phyloP scores from a whole-genome alignment of 176 grass and related monocot species.

The Aegilops tauschii region DNA sequence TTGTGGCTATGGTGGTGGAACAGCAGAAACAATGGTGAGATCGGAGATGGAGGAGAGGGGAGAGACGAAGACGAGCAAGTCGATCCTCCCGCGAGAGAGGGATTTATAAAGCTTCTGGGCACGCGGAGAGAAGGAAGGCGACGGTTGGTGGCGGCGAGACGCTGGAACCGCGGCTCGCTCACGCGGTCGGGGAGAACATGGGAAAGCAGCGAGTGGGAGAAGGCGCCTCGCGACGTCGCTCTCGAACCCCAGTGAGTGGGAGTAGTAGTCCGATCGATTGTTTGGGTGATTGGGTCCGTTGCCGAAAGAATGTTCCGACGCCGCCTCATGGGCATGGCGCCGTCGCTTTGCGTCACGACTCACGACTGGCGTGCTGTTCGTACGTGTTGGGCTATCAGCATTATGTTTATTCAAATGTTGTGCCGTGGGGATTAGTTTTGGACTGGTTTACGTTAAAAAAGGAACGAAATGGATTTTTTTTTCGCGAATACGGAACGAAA shows the following conservation, averaged over 20 bases:
- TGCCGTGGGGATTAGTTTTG: neutral
- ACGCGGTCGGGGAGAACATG: neutral
- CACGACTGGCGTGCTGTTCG: slow-evolving; percentile 3
- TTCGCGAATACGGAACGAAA: neutral
- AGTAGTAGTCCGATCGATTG: too few species aligned
- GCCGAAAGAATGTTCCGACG: neutral
- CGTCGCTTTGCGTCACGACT: neutral
- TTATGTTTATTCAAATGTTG: neutral
- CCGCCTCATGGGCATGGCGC: neutral
- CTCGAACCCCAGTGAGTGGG: too few species aligned
- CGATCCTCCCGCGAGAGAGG: neutral
- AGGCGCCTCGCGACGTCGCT: too few species aligned
- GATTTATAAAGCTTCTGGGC: slow-evolving; percentile 19
- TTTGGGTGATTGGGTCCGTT: neutral
- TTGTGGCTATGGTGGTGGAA: neutral
- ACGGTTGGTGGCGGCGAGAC: slow-evolving; percentile 21
- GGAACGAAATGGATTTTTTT: neutral
- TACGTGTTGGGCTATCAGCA: neutral
- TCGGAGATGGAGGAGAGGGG: neutral
- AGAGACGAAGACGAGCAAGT: neutral
- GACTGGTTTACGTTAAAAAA: neutral
- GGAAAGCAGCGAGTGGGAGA: neutral
- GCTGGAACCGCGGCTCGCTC: neutral
- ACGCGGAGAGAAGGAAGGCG: neutral
- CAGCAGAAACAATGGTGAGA: neutral